Evolutionary conservation across 1,284 basidiomycete genomes (phyloP), one percentile per base, ranked within the genome.

Genomic region (Puccinia sorghi): DNA sequence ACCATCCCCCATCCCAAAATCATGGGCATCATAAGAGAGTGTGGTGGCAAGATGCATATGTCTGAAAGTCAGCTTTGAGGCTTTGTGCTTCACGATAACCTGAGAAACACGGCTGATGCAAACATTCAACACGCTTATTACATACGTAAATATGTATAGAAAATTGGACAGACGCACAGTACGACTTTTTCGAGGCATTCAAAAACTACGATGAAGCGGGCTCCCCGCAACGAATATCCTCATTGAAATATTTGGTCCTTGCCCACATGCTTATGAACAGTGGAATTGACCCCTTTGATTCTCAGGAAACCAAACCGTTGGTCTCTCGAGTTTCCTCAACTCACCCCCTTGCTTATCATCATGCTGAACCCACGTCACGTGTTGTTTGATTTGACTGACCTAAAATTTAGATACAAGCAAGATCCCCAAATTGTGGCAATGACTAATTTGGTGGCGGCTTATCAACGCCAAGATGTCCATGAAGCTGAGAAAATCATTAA

Each of bases 41-140:
- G 96, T 82, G 97, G 97, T 15, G 97, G 97, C 9, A 99, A 99
- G 86, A 99, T 99, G 97, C 97, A 97, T 93, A 99, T 99, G 97
- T 93, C 93, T 79, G 97, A 99, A 87, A 92, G 95, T 92, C 84
- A 82, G 91, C 87, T 4, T 13, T 13, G 32, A 46, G 13, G 82
- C 80, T 9, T 8, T 66, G 6, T 15, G n/a, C 20, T 57, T 11
- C 15, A 59, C 66, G 46, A 56, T 27, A 37, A 8, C 12, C 3
- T 32, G 57, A 4, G 22, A 70, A 59, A 15, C 74, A 46, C 48
- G 46, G 72, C 13, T 50, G 25, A 64, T 37, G 52, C 3, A 32
- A 57, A 9, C 56, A 57, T 57, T 57, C 9, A 67, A 20, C 32
- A 43, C 13, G 13, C 20, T 2, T 32, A 1, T 32, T 32, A 32